Base-by-base conservation (phyloP, 176 grass and related monocot genomes). In the Saccharum spontaneum region DNA sequence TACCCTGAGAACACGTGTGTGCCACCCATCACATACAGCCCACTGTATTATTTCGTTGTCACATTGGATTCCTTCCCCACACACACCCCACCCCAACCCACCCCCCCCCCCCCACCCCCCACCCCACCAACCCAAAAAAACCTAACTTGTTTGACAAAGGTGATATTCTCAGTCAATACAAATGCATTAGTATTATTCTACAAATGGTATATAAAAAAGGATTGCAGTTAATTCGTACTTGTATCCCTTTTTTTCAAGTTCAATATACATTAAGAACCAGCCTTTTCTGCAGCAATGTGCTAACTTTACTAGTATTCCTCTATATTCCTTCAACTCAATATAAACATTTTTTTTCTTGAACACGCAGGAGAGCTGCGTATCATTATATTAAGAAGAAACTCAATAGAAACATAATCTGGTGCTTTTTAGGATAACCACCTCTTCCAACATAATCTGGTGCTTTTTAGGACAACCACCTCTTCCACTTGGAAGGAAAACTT, bases 401-500 rank as follows among this genome's bases (percentile, higher is more conserved):
- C 5, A 28, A 45, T 22, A 61, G n/a, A 61, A 61, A 61, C 8
- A 23, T 23, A 61, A 61, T 61, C 52, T 22, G 52, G 17, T 55
- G 52, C 18, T 22, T 55, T 55, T 55, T 55, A 55, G 52, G 52
- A 55, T 18, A 22, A 55, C 52, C 52, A 55, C 52, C 18, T 55
- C 7, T 55, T 55, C 52, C 52, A 80, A 61, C 8, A 23, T 23
- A 61, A 61, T 61, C 52, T 22, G 52, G 17, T 55, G 52, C 18
- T 22, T 55, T 55, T 55, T 55, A 55, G 52, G 52, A 55, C 52
- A 22, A 55, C 52, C 52, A 55, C 52, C 18, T 55, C 7, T 55
- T 55, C 52, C 52, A 80, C 26, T 49, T 66, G 17, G n/a, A 57
- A 68, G 16, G 67, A 86, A 49, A 67, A 67, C 14, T 10, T 59